A percentile compares a stretch with the other conserved stretches of the same genome.
Evolutionary conservation across 208 protist genomes (phyloP).

Genomic region (Dictyostelium gargantuum): DNA sequence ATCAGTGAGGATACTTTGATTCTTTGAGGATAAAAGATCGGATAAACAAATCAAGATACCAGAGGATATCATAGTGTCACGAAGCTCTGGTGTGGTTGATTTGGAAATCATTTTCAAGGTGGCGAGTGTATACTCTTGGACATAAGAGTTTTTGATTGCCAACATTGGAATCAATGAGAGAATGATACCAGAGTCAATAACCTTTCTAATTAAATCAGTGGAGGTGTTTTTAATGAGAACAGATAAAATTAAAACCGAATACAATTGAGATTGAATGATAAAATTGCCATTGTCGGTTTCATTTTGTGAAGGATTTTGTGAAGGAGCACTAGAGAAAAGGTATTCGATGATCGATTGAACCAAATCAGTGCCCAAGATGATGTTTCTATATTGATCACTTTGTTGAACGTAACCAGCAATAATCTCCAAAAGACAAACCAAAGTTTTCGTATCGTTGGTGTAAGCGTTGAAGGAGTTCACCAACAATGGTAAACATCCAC

Average conservation of each 20-base stretch:
- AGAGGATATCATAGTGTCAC: constrained; percentile 1
- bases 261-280: constrained; percentile 39
- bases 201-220: not conserved
- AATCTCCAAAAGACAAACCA: constrained; percentile 40
- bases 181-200: constrained; percentile 54
- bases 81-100: not conserved
- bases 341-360: constrained; percentile 61
- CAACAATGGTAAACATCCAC: constrained; percentile 1
- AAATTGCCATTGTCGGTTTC: not conserved
- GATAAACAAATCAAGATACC: not conserved
- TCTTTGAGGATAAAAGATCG: not conserved
- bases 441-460: not conserved
- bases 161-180: constrained; percentile 34
- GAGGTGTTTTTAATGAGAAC: constrained; percentile 1
- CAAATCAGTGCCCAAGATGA: not conserved
- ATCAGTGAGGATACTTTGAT: constrained; percentile 9
- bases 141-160: constrained; percentile 29
- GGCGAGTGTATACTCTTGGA: constrained; percentile 25
- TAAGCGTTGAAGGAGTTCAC: not conserved
- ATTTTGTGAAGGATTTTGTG: not conserved
- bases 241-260: constrained; percentile 16
- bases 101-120: constrained; percentile 19
- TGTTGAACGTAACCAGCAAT: constrained; percentile 6
- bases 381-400: constrained; percentile 25
- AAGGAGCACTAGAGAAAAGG: not conserved